phyloP scores from a whole-genome alignment of 2,329 filamentous ascomycete genomes.

The Cercospora canescens region DNA sequence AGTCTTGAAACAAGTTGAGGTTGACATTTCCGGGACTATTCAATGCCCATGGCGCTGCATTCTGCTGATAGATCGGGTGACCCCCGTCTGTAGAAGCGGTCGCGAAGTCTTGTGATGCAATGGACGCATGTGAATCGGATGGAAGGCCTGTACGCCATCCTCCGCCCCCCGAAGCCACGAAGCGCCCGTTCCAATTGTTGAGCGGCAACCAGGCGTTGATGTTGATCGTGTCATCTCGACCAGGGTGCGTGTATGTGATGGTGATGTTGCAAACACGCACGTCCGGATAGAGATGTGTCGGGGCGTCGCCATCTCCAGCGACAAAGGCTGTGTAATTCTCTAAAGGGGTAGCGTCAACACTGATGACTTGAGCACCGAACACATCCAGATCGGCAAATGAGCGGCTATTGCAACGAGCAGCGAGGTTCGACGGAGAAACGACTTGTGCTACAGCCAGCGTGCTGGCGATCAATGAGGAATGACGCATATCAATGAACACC shows the following conservation, averaged over 20 bases:
- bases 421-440: background rate
- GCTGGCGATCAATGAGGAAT: background rate
- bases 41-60: constrained; percentile 25
- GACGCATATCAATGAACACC: constrained; percentile 7
- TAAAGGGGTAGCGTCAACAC: background rate
- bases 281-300: background rate
- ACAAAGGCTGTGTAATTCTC: constrained; percentile 3
- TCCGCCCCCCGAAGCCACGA: constrained; percentile 43
- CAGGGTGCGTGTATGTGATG: constrained; percentile 41
- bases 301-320: background rate
- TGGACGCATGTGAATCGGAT: constrained; percentile 19
- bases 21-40: constrained; percentile 36
- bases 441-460: background rate
- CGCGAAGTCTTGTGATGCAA: constrained; percentile 28
- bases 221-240: constrained; percentile 37
- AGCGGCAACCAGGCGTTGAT: constrained; percentile 38
- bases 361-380: constrained; percentile 10
- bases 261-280: constrained; percentile 39
- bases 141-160: constrained; percentile 30
- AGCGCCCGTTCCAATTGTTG: constrained; percentile 36
- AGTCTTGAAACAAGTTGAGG: constrained; percentile 35
- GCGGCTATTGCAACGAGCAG: background rate
- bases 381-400: constrained; percentile 2
- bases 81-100: constrained; percentile 33
- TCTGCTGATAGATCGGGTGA: constrained; percentile 13